Evolutionary conservation across 176 grass and related monocot species (phyloP), one percentile per base, ranked within the genome.

Genomic region (Juncus effusus): DNA sequence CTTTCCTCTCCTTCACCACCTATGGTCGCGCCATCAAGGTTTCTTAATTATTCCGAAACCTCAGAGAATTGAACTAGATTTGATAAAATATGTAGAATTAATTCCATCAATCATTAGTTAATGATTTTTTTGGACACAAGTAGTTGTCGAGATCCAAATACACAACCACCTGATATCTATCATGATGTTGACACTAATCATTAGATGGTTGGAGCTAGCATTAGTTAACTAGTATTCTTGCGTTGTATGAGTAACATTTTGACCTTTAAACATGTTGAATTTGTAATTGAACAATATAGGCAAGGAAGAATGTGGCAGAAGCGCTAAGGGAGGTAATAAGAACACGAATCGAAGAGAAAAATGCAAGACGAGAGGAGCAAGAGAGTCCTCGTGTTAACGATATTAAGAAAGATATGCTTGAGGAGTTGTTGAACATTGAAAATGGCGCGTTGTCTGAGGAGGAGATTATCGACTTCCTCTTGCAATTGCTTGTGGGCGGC

Each of bases 21-120:
- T 96, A 91, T 45, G 88, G 94, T 61, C 85, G 87, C 11, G 94
- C 88, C 62, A 79, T 97, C 88, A 97, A 92, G 88, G 92, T 96
- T 41, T 74, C 19, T 28, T 28, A 28, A 28, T 28, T 28, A 28
- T 28, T 28, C 19, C 19, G 19, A 28, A 28, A 28, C 19, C 19
- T 28, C 19, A 1, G 19, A 28, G 19, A 28, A 28, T 28, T 28
- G 0, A 28, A 28, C 19, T 28, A 28, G 19, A 28, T 28, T 28
- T 28, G 19, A 28, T 28, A 28, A 28, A 28, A 28, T 28, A 28
- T 28, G 19, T 28, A 28, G 19, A 28, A 28, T 28, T 5, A 47
- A 47, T 47, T 47, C 44, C 44, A 47, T 47, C 44, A 47, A 47
- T 47, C 9, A 47, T 47, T 47, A 9, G 9, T 47, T 47, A 47